These are phyloP conservation scores for Xylaria cubensis DNA, from an alignment of 495 filamentous ascomycete species.

Conservation along the genomic window DNA sequence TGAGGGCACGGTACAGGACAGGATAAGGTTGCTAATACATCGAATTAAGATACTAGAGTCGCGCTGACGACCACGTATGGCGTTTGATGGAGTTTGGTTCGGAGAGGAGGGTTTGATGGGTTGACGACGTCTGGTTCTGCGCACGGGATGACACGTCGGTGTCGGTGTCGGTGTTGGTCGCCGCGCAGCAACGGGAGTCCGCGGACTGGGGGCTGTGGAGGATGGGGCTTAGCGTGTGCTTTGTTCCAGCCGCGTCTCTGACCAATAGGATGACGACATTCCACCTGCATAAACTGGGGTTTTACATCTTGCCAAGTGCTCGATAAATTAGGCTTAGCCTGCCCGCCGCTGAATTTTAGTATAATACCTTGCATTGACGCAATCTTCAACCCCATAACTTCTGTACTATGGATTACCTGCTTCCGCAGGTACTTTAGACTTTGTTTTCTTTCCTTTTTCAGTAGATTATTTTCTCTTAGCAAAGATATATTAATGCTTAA, in stretches of 20 bases:
- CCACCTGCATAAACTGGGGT: not conserved
- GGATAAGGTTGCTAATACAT: not conserved
- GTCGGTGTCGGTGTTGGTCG: conserved; percentile 4
- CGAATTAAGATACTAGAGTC: not conserved
- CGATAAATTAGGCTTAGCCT: too few species aligned
- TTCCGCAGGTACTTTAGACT: too few species aligned
- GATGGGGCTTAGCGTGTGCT: not conserved
- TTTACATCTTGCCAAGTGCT: too few species aligned
- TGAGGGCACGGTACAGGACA: not conserved
- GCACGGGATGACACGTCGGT: not conserved
- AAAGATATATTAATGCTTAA: too few species aligned
- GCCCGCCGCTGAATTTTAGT: too few species aligned
- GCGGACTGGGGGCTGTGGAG: not conserved
- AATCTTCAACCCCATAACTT: too few species aligned
- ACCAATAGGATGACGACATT: not conserved
- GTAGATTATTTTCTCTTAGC: too few species aligned
- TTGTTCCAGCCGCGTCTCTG: not conserved
- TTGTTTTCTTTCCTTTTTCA: too few species aligned
- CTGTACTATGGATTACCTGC: too few species aligned
- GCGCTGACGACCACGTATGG: not conserved
- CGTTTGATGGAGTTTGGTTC: not conserved
- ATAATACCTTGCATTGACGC: too few species aligned
- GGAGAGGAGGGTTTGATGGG: not conserved
- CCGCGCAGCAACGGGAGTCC: not conserved
- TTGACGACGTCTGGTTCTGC: not conserved